Evolutionary conservation across 2,329 filamentous ascomycete genomes (phyloP).

Genomic region (Metarhizium humberi): DNA sequence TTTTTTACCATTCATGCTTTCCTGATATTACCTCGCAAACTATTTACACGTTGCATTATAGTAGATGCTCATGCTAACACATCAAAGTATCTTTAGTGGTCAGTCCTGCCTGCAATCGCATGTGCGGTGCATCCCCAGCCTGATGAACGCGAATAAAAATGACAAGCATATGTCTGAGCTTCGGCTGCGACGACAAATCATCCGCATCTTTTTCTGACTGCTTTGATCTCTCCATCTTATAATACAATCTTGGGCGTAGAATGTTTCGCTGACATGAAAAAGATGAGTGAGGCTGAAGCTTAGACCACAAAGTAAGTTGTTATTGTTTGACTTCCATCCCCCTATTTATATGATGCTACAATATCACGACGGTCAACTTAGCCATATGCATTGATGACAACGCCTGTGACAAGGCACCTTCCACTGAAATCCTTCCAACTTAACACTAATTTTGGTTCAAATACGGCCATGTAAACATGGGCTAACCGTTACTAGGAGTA

Average conservation of each 20-base stretch:
- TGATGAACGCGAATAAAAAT: constrained; percentile 81
- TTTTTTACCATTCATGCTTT: constrained; percentile 66
- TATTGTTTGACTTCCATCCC: neutral
- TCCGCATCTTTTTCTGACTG: constrained; percentile 17
- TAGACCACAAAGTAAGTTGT: constrained; percentile 15
- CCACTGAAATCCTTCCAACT: constrained; percentile 14
- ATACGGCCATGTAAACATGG: neutral
- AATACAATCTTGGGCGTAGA: constrained; percentile 4
- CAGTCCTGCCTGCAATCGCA: constrained; percentile 11
- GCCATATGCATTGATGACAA: constrained; percentile 37
- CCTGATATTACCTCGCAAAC: constrained; percentile 26
- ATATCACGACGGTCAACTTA: constrained; percentile 41
- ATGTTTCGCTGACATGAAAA: constrained; percentile 1
- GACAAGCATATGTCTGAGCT: constrained; percentile 99
- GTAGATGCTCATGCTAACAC: constrained; percentile 14
- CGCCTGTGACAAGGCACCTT: constrained; percentile 36
- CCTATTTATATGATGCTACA: constrained; percentile 29
- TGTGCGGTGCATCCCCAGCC: constrained; percentile 19
- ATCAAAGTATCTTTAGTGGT: constrained; percentile 6
- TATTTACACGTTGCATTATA: neutral
- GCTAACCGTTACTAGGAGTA: constrained; percentile 3
- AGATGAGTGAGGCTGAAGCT: neutral
- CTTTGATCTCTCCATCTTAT: constrained; percentile 8
- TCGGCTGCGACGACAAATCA: constrained; percentile 34
- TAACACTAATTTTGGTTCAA: neutral